Evolutionary conservation across 2,329 filamentous ascomycete species (phyloP), one percentile per base, ranked within the genome.

Genomic region (Colletotrichum endophyticum): DNA sequence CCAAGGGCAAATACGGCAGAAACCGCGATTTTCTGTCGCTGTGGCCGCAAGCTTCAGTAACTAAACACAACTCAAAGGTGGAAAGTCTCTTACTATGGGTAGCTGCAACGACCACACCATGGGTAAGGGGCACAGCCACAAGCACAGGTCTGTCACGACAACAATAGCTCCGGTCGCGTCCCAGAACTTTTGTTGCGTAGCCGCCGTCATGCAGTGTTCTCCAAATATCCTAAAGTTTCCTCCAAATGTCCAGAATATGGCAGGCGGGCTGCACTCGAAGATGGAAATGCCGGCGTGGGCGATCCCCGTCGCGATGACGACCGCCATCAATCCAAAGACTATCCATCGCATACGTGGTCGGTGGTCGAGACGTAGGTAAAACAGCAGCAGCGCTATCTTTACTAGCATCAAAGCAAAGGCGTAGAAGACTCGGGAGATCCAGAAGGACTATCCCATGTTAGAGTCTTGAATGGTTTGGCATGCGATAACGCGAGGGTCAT

Each of bases 31-130:
- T 22, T 49, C 11, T 49, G 44, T 8, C 44, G 44, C 44, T 49
- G 1, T 12, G 1, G n/a, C 4, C 3, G 3, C 3, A 22, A 7
- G 19, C 0, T 7, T 49, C 2, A 49, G 44, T 1, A 8, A 49
- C 19, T 5, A 0, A 4, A 13, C n/a, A 22, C 0, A 22, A 22
- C n/a, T 13, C 11, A 12, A 4, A n/a, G 39, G 9, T n/a, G 4
- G 39, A 49, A 12, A 3, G n/a, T 8, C 6, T 49, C 44, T 22
- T 22, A 49, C 44, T 1, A 49, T 49, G 6, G 44, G 44, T 7
- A 49, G 11, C 44, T 49, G 44, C 11, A 49, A 49, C 6, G 44
- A 49, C 44, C 44, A 49, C 0, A 49, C 44, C 44, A 49, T 49
- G n/a, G 44, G 44, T 22, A 49, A 4, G 6, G 44, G 44, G 44